Conservation (phyloP, 2,329 filamentous ascomycete species). For the Cadophora luteo-olivacea region DNA sequence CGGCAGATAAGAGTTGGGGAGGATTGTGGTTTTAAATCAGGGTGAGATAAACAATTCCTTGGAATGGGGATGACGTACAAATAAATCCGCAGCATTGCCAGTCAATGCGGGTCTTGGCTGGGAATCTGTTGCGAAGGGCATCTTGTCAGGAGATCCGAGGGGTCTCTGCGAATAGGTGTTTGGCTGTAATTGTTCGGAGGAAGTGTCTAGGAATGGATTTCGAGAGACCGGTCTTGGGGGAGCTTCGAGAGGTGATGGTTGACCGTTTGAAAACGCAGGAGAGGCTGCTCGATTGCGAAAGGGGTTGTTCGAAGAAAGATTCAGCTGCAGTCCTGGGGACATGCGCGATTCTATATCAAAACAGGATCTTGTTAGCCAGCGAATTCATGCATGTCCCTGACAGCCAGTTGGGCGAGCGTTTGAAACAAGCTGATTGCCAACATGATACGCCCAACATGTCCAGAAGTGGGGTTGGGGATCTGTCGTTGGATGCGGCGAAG, state of each 20-base stretch:
- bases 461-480: constrained; percentile 40
- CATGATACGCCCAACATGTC: constrained; percentile 40
- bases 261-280: constrained; percentile 54
- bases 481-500: constrained; percentile 32
- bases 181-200: constrained; percentile 33
- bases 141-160: constrained; percentile 51
- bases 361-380: constrained; percentile 40
- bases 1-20: not conserved
- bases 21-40: not conserved
- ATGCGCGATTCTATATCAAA: constrained; percentile 45
- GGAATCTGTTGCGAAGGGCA: constrained; percentile 54
- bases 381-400: constrained; percentile 42
- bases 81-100: constrained; percentile 71
- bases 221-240: constrained; percentile 67
- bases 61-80: constrained; percentile 65
- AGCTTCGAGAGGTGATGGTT: constrained; percentile 63
- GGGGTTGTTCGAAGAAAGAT: constrained; percentile 78
- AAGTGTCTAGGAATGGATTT: constrained; percentile 76
- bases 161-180: constrained; percentile 23
- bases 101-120: constrained; percentile 50
- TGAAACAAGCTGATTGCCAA: constrained; percentile 43
- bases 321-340: constrained; percentile 64
- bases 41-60: constrained; percentile 41
- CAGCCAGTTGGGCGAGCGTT: constrained; percentile 25
- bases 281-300: constrained; percentile 77